A percentile compares a stretch with the other conserved stretches of the same genome.
phyloP scores from a whole-genome alignment of 2,329 filamentous ascomycete species.

The Plectosphaerella cucumerina region DNA sequence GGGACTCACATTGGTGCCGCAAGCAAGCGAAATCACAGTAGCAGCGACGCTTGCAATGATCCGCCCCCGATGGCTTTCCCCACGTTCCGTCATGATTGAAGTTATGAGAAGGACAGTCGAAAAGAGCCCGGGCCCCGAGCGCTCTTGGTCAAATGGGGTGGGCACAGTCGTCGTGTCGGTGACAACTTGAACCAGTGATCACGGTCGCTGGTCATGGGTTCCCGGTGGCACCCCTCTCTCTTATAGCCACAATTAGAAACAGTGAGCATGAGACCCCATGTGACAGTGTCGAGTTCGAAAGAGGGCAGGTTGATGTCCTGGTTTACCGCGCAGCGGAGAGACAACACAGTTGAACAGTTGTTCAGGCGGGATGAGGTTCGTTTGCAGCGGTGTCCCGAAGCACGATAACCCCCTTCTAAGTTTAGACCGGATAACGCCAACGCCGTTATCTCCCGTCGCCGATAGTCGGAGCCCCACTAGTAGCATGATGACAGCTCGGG shows the following conservation, averaged over 20 bases:
- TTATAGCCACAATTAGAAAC: no score
- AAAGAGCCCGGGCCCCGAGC: neutral
- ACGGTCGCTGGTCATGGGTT: neutral
- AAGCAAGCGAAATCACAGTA: slow-evolving; percentile 79
- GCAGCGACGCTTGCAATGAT: slow-evolving; percentile 81
- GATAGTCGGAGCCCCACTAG: no score
- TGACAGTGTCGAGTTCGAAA: no score
- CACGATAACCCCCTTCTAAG: no score
- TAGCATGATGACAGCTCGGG: no score
- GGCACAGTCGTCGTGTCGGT: neutral
- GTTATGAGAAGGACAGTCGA: neutral
- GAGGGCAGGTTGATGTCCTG: no score
- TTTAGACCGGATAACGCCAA: no score
- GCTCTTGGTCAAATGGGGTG: neutral
- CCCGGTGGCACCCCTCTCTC: no score
- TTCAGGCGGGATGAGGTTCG: neutral
- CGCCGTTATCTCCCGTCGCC: neutral
- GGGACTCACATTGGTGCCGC: slow-evolving; percentile 78
- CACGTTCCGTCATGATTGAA: slow-evolving; percentile 24
- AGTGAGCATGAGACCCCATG: no score
- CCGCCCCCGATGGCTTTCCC: slow-evolving; percentile 55
- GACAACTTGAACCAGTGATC: neutral
- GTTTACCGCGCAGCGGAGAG: no score
- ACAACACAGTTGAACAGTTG: no score
- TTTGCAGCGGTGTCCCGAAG: neutral